Evolutionary conservation across 2,329 filamentous ascomycete species (phyloP), one percentile per base, ranked within the genome.

Genomic region (Fusarium buharicum): DNA sequence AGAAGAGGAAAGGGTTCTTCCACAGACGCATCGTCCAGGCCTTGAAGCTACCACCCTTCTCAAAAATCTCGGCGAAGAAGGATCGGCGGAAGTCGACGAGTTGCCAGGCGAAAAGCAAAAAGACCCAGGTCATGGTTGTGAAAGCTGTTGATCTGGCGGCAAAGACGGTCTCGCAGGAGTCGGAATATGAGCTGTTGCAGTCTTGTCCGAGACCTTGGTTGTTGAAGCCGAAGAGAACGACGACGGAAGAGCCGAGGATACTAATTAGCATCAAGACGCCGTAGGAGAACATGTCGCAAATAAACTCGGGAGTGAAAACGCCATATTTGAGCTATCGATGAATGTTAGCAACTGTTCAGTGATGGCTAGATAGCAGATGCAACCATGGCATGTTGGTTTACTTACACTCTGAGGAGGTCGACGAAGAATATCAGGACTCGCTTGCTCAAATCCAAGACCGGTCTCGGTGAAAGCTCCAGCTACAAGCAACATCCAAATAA

Each of bases 401-500:
- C 62, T 62, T 59, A 67, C 66, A 43, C 59, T 68, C 9, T 68
- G 60, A 12, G 89, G 90, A 6, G 87, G 87, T 0, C 88, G 81
- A 33, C 80, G 73, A 73, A 91, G 84, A 61, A 91, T 86, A 70
- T 91, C 88, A 0, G 86, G 83, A 0, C 85, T 84, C 0, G 89
- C 88, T 38, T 81, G 76, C 73, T 92, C 89, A 75, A 90, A 88
- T 4, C 89, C 89, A 6, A 92, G 80, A 44, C 89, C 89, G 79
- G 91, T 90, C 66, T 90, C 89, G 2, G 88, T 88, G 60, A 91
- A 82, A 1, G 84, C 85, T 46, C 86, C 89, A 1, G 88, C 91
- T 47, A 90, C 84, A 83, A 91, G 89, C 70, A 91, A 88, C 70
- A 91, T 87, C 87, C 87, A 91, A 27, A 92, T 81, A 60, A 91